Base-by-base conservation (phyloP, 306 rosid species). In the Inga leiocalycina region DNA sequence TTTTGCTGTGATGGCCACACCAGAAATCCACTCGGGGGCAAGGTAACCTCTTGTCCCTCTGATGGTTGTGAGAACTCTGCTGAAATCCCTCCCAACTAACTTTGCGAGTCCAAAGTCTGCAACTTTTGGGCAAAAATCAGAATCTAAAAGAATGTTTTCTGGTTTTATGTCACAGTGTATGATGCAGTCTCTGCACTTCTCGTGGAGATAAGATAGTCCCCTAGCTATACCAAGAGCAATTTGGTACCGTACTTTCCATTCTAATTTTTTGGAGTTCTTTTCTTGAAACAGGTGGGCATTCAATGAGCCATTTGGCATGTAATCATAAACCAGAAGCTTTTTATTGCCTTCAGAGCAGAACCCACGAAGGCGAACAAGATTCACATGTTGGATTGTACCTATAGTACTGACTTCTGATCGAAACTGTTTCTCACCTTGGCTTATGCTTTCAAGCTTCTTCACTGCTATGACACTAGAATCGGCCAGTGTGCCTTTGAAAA, bases 31-130 rank as follows among this genome's bases (percentile, higher is more conserved):
- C 76, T 95, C 98, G 0, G 97, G 99, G 0, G 99, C 99, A 20
- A 92, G 91, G 71, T 95, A 95, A 2, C 98, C 98, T 82, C 95
- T 88, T 35, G 98, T 95, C n/a, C 99, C 98, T 93, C 99, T 91
- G 89, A 93, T 92, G 27, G 97, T 91, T 22, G 99, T 93, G 45
- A 93, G 91, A 71, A 95, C 99, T 54, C 97, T 81, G 81, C 98
- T 93, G 86, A 93, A 93, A 57, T 95, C 97, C 24, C 97, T 79
- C 37, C 99, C 98, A 37, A 95, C 89, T 14, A 93, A 92, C 82
- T 95, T 95, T 76, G 99, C 99, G 8, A 95, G 90, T 45, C 98
- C 99, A 71, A 95, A 95, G 61, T 95, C 97, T 13, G 98, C 98
- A 2, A 95, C 94, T 82, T 93, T 93, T 0, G 97, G 99, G 80